Evolutionary conservation across 1,284 basidiomycete species (phyloP), one percentile per base, ranked within the genome.

Genomic region (Porphyrellus sp.): DNA sequence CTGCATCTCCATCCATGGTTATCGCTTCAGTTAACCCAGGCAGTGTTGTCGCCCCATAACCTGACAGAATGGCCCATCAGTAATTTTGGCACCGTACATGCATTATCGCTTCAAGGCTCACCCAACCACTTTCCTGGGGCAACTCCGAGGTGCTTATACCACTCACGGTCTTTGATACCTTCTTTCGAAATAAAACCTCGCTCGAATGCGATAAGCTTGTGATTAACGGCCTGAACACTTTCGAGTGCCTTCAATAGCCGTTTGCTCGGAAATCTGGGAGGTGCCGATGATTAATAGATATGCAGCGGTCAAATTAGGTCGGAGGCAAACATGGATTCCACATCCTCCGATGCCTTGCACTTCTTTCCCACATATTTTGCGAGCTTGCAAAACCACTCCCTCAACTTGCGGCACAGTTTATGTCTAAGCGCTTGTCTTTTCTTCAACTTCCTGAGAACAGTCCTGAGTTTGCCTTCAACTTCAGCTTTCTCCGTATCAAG

Each of bases 81-180:
- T 16, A 52, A 54, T 42, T 40, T 25, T 31, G 25, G 16, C 6
- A 42, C 9, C 7, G 24, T 40, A 40, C 62, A 50, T 44, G 18
- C 56, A 42, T 21, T 55, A 58, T 38, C 56, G 53, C 16, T 42
- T 54, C 7, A 8, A 5, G 39, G 37, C 69, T 58, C 18, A 79
- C 86, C 83, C 27, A 86, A 74, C 83, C 83, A 89, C 60, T 80
- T 79, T 34, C 89, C 89, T 1, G 89, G 89, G 20, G 88, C 85
- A 12, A 88, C 85, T 13, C 78, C 85, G 48, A 91, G 73, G 63
- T 89, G 84, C 63, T 77, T 79, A 67, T 86, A 88, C 86, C 86
- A 89, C 59, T 83, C 77, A 42, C 85, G 74, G 48, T 81, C 82
- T 63, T 77, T 79, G 52, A 91, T 76, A 1, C 90, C 89, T 21